A percentile compares a stretch with the other conserved stretches of the same genome.
Conservation (phyloP, 2,329 filamentous ascomycete genomes). For the Hypoxylon sp. region DNA sequence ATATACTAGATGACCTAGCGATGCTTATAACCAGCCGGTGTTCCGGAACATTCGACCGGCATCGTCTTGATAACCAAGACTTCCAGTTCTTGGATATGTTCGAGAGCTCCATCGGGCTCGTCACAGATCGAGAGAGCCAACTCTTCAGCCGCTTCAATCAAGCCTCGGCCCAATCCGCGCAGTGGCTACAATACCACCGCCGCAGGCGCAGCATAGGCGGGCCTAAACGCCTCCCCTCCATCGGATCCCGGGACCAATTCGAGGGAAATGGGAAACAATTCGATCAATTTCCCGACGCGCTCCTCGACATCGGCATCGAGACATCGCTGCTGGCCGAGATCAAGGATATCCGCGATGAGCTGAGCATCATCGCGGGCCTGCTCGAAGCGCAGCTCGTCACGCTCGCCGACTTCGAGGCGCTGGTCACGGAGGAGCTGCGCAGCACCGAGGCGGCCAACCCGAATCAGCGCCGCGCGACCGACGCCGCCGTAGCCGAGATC, state of each 20-base stretch:
- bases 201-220: slow-evolving; percentile 44
- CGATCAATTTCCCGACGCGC: slow-evolving; percentile 63
- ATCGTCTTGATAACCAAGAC: slow-evolving; percentile 68
- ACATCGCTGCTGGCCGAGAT: slow-evolving; percentile 72
- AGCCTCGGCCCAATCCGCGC: slow-evolving; percentile 68
- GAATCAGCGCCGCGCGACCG: slow-evolving; percentile 43
- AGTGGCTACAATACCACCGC: slow-evolving; percentile 60
- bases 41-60: slow-evolving; percentile 70
- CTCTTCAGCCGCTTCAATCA: slow-evolving; percentile 71
- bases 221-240: slow-evolving; percentile 27
- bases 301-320: slow-evolving; percentile 71
- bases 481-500: slow-evolving; percentile 58
- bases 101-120: slow-evolving; percentile 69
- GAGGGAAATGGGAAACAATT: slow-evolving; percentile 44
- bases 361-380: slow-evolving; percentile 70
- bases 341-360: slow-evolving; percentile 76
- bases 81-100: slow-evolving; percentile 78
- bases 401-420: slow-evolving; percentile 60
- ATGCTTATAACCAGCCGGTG: slow-evolving; percentile 71
- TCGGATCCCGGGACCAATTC: slow-evolving; percentile 42
- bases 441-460: slow-evolving; percentile 34
- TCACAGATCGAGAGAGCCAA: slow-evolving; percentile 66
- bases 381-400: slow-evolving; percentile 63
- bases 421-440: slow-evolving; percentile 55
- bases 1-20: slow-evolving; percentile 64